Base-by-base conservation (phyloP, 192 early-diverging fungal species). In the Podila epicladia region DNA sequence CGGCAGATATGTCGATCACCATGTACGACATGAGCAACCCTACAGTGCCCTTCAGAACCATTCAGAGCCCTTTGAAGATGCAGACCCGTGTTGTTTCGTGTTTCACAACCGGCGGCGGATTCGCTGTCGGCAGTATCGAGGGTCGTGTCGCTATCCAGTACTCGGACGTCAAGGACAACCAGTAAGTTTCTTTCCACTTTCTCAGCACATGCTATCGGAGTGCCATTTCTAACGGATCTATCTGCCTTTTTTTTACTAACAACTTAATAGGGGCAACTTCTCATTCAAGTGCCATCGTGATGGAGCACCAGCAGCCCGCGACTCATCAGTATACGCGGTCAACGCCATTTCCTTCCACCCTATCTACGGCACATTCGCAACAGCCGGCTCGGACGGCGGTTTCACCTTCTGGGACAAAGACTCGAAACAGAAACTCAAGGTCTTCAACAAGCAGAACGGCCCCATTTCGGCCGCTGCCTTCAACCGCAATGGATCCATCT, bases 401-500 rank as follows among this genome's bases (percentile, higher is more conserved):
- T 91, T 96, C 66, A 86, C 90, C 53, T 97, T 98, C 74, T 99
- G 97, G 97, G 97, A 99, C 85, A 97, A 97, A 83, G 95, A 95
- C 75, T 92, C 94, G 29, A 94, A 93, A 85, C 93, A 93, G 65
- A 91, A 93, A 67, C 88, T 98, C 64, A 97, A 97, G 84, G 74
- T 83, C 26, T 92, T 95, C 73, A 58, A 74, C 49, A 90, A 90
- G 48, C 79, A 92, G 33, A 88, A 87, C 38, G 85, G 73, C 2
- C 92, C 92, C 15, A 93, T 99, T 60, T 70, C 91, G 5, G 82
- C 89, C 45, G 86, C 93, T 17, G 87, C 94, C 4, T 98, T 97
- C 83, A 94, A 91, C 67, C 49, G 79, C 29, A 94, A 92, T 53
- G 97, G 97, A 24, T 88, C 77, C 33, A 94, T 97, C 65, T 97